phyloP scores from a whole-genome alignment of 208 protist species.

The Leishmania turanica region DNA sequence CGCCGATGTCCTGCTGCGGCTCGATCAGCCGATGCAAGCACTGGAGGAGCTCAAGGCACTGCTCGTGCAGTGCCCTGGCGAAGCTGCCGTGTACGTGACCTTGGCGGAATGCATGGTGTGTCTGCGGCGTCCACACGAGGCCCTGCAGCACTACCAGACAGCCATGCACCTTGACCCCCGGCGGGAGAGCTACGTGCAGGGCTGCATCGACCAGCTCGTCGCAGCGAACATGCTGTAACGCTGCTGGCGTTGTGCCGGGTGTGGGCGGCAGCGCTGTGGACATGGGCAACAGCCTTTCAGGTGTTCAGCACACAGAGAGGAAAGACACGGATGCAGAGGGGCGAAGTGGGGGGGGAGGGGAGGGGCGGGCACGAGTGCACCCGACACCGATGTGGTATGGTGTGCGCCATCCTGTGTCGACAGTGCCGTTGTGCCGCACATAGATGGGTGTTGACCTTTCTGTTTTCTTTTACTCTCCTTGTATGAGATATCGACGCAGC shows the following conservation, averaged over 20 bases:
- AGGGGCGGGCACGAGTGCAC: neutral
- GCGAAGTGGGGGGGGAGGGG: neutral
- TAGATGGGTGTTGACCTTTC: neutral
- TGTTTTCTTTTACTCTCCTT: neutral
- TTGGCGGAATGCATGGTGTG: conserved; percentile 81
- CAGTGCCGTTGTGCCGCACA: neutral
- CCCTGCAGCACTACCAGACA: conserved; percentile 65
- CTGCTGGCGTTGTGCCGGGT: neutral
- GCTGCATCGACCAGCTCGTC: conserved; percentile 68
- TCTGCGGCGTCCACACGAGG: conserved; percentile 46
- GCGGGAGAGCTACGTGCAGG: conserved; percentile 61
- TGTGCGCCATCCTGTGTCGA: neutral
- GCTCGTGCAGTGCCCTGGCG: conserved; percentile 73
- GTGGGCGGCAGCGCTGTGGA: neutral
- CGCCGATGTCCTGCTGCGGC: conserved; percentile 82
- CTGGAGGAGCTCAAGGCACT: conserved; percentile 78
- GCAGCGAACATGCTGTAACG: conserved; percentile 30
- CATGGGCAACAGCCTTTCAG: neutral
- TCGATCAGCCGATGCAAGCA: conserved; percentile 73
- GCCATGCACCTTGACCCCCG: conserved; percentile 83
- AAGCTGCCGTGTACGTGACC: conserved; percentile 90
- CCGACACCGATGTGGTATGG: neutral
- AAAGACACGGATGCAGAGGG: neutral
- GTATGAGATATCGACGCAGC: neutral
- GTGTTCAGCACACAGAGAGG: neutral